phyloP scores from a whole-genome alignment of 2,329 filamentous ascomycete genomes.

The Aureobasidium sp. region DNA sequence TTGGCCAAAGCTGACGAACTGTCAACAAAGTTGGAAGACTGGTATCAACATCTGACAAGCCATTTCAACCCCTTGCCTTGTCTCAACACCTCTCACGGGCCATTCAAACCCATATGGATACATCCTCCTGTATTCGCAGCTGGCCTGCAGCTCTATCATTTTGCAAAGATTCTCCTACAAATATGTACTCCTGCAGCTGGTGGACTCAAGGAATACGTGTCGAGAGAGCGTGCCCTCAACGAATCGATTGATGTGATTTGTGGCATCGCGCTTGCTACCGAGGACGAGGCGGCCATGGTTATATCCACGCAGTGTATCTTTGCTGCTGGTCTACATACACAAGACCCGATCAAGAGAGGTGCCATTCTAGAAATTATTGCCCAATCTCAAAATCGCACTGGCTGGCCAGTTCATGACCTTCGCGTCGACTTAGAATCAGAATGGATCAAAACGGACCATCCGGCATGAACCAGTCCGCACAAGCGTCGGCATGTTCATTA shows the following conservation, averaged over 20 bases:
- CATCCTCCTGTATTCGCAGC: conserved; percentile 38
- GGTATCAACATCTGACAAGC: conserved; percentile 34
- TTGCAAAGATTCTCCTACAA: conserved; percentile 43
- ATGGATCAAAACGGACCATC: not conserved
- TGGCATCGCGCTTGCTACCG: conserved; percentile 40
- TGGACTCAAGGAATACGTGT: conserved; percentile 38
- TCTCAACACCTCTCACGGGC: conserved; percentile 18
- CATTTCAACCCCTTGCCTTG: conserved; percentile 34
- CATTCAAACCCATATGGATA: conserved; percentile 42
- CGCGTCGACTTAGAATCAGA: conserved; percentile 3
- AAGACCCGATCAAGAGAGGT: conserved; percentile 30
- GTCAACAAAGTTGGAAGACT: conserved; percentile 40
- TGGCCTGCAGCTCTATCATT: conserved; percentile 43
- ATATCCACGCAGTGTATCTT: conserved; percentile 39
- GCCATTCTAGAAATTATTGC: conserved; percentile 28
- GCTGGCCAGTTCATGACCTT: conserved; percentile 26
- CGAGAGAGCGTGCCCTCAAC: conserved; percentile 32
- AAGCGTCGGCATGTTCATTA: no score
- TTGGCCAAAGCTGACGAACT: conserved; percentile 39
- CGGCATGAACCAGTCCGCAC: not conserved
- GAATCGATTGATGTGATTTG: conserved; percentile 40
- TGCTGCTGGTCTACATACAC: conserved; percentile 35
- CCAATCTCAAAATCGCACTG: conserved; percentile 28
- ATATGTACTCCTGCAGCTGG: conserved; percentile 41
- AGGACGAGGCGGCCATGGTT: conserved; percentile 35